Conservation (phyloP, 2,329 filamentous ascomycete species). For the Didymella keratinophila region DNA sequence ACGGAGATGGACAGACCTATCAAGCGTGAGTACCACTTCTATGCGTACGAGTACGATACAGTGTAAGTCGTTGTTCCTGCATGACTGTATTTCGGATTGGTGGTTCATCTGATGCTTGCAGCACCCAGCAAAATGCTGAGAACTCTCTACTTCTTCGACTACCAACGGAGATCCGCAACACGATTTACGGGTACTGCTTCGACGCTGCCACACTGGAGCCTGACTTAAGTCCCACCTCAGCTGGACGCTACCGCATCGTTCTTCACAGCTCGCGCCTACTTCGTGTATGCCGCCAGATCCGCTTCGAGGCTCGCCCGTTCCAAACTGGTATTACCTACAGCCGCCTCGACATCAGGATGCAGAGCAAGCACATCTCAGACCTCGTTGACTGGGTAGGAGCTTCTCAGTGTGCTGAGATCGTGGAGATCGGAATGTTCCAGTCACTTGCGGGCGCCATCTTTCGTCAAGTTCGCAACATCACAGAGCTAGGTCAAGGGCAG, state of each 20-base stretch:
- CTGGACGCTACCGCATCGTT: not conserved
- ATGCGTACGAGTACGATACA: not conserved
- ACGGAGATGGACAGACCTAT: not conserved
- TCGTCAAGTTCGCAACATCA: not conserved
- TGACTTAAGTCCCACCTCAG: not conserved
- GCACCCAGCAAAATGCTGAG: not conserved
- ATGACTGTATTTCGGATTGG: not conserved
- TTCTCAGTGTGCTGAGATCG: not conserved
- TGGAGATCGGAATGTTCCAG: conserved; percentile 3
- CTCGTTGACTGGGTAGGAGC: not conserved
- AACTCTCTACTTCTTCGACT: conserved; percentile 14
- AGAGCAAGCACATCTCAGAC: not conserved
- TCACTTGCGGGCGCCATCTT: conserved; percentile 1
- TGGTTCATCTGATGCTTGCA: not conserved
- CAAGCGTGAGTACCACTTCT: not conserved
- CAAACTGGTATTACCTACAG: not conserved
- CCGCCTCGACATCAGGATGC: not conserved
- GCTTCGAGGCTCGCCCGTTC: not conserved
- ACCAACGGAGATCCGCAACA: conserved; percentile 20
- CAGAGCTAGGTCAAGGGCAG: not conserved
- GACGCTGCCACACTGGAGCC: not conserved
- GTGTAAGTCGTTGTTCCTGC: not conserved
- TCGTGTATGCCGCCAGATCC: not conserved
- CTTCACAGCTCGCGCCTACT: not conserved
- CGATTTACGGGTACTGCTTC: conserved; percentile 10